Conservation (phyloP, 2,329 filamentous ascomycete species). For the Penicillium sp. region DNA sequence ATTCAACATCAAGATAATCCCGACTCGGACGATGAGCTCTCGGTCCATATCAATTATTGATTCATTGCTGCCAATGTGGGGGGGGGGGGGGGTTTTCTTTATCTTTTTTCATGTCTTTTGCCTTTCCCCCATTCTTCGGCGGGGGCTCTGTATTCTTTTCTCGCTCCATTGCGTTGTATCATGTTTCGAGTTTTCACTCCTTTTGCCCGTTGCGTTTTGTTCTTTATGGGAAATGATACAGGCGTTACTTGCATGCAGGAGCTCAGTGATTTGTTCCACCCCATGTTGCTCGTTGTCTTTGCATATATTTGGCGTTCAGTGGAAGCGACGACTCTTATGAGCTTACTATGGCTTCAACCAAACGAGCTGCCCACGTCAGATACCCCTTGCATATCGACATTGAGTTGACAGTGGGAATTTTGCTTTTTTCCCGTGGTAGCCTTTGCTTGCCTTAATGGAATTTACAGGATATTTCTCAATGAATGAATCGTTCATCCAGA, state of each 20-base stretch:
- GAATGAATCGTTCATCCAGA: background rate
- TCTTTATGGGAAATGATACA: background rate
- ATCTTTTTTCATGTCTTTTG: background rate
- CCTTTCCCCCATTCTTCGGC: background rate
- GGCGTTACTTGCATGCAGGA: background rate
- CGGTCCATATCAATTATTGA: background rate
- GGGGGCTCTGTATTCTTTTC: background rate
- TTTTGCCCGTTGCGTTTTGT: background rate
- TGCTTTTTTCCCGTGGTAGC: background rate
- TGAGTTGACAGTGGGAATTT: background rate
- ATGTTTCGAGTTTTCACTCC: background rate
- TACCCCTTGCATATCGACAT: background rate
- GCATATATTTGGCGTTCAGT: constrained; percentile 18
- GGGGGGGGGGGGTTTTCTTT: background rate
- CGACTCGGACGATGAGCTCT: background rate
- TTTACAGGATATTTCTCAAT: background rate
- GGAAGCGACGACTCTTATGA: constrained; percentile 6
- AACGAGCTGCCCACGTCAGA: constrained; percentile 1
- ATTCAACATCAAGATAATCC: background rate
- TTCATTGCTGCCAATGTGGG: background rate
- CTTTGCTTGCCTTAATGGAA: background rate
- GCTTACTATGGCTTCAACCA: background rate
- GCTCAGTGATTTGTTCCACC: background rate
- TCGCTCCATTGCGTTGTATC: background rate
- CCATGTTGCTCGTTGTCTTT: constrained; percentile 9